Conservation (phyloP, 1,284 basidiomycete species). For the Sporisorium sorghi region DNA sequence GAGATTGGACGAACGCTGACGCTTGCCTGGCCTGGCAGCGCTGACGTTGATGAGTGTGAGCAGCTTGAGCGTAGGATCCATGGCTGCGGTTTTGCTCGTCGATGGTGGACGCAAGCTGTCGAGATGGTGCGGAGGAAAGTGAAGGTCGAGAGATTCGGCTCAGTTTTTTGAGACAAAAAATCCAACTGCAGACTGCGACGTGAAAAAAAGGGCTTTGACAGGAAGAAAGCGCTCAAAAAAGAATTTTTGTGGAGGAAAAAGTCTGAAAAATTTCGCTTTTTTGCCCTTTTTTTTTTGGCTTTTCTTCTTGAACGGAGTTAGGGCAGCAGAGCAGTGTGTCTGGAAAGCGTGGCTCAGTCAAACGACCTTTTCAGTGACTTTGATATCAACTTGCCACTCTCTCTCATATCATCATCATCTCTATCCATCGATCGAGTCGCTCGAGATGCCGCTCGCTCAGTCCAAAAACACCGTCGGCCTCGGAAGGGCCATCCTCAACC, state of each 20-base stretch:
- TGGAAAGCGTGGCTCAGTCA: constrained; percentile 8
- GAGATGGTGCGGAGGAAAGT: constrained; percentile 8
- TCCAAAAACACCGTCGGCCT: constrained; percentile 68
- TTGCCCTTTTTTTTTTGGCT: not conserved
- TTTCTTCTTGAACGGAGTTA: constrained; percentile 9
- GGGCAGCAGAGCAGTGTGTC: constrained; percentile 11
- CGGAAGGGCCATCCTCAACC: constrained; percentile 66
- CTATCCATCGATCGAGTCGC: not conserved
- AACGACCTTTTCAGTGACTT: not conserved
- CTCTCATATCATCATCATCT: constrained; percentile 4
- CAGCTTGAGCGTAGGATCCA: constrained; percentile 72
- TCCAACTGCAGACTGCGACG: constrained; percentile 3
- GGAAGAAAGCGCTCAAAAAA: not conserved
- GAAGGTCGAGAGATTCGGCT: constrained; percentile 2
- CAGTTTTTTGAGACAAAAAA: not conserved
- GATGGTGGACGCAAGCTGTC: not conserved
- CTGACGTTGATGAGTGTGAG: constrained; percentile 94
- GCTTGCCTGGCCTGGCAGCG: constrained; percentile 74
- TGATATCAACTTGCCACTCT: constrained; percentile 4
- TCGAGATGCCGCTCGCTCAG: constrained; percentile 58
- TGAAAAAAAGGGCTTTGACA: not conserved
- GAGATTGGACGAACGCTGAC: constrained; percentile 66
- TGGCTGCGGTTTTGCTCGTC: constrained; percentile 5
- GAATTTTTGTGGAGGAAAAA: constrained; percentile 10
- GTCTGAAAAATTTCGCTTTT: constrained; percentile 16